Conservation (phyloP, 257 asterid species). For the Primulina huaijiensis region DNA sequence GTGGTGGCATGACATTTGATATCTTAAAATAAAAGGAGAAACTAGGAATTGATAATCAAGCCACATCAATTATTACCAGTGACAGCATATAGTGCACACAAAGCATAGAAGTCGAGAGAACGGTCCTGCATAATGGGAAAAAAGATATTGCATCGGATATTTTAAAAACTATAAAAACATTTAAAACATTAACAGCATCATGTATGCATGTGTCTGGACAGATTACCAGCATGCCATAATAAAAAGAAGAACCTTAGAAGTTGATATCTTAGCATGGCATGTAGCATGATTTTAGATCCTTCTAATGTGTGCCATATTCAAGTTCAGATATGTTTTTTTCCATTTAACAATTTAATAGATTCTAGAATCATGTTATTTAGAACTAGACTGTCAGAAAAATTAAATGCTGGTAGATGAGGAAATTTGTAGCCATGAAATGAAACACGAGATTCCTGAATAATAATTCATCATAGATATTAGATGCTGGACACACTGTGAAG, state of each 20-base stretch:
- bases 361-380: conserved; percentile 14
- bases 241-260: conserved; percentile 7
- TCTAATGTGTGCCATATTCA: conserved; percentile 11
- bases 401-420: background rate
- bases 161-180: conserved; percentile 11
- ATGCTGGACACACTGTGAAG: conserved; percentile 12
- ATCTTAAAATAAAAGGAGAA: background rate
- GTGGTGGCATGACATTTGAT: conserved; percentile 16
- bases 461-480: background rate
- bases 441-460: conserved; percentile 7
- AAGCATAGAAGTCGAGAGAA: conserved; percentile 83
- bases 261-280: background rate
- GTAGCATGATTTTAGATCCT: conserved; percentile 9
- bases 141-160: conserved; percentile 20
- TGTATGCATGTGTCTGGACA: conserved; percentile 8
- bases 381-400: background rate
- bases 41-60: conserved; percentile 12
- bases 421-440: conserved; percentile 5
- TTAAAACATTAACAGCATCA: conserved; percentile 21
- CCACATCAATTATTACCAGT: conserved; percentile 56
- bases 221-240: conserved; percentile 13
- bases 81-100: conserved; percentile 93
- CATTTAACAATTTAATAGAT: conserved; percentile 1
- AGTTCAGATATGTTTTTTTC: conserved; percentile 10
- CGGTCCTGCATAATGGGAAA: conserved; percentile 70